Base-by-base conservation (phyloP, 129 eudicot genomes). In the Logfia minima region DNA sequence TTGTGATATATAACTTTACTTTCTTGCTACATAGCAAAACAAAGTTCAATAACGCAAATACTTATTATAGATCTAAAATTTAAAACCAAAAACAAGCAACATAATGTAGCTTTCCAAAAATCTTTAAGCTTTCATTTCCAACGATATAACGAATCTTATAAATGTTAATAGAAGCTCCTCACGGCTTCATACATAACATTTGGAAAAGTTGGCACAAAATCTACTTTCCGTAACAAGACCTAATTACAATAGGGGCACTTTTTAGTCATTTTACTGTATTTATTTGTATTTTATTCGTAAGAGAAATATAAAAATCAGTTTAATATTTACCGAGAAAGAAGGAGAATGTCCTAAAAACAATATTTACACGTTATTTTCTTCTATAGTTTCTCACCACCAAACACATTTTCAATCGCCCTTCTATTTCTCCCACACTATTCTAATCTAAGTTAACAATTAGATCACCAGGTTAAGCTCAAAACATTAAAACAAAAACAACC, bases 311-410 rank as follows among this genome's bases (percentile, higher is more conserved):
- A 16, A 32, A 4, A 14, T 31, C 70, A 66, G 32, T 9, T 31
- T 66, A 65, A 29, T 17, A 66, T 31, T 5, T 32, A 28, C 48
- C 70, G 22, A 66, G 11, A 66, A 31, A 32, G 70, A 28, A 32
- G 70, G 48, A 66, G 41, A 66, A 34, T 66, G 48, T 66, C 48
- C 69, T 5, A 66, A 66, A 24, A 3, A 0, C 5, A 66, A 66
- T 31, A 58, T 66, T 17, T 66, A 62, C 35, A 62, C 35, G 23
- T 28, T 31, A 8, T 7, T 18, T 63, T 68, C 76, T 41, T 81
- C 84, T 68, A 75, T 35, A 81, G 4, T 81, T 75, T 81, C 84
- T 81, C 84, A 7, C 8, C 3, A 60, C 80, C 84, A 74, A 3
- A 80, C 84, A 81, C 71, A 41, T 81, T 74, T 75, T 41, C 35